Percentiles rank a stretch among this genome's conserved stretches.
Evolutionary conservation across 352 stramenopile species (phyloP).

Genomic region (Globisporangium perplexum): DNA sequence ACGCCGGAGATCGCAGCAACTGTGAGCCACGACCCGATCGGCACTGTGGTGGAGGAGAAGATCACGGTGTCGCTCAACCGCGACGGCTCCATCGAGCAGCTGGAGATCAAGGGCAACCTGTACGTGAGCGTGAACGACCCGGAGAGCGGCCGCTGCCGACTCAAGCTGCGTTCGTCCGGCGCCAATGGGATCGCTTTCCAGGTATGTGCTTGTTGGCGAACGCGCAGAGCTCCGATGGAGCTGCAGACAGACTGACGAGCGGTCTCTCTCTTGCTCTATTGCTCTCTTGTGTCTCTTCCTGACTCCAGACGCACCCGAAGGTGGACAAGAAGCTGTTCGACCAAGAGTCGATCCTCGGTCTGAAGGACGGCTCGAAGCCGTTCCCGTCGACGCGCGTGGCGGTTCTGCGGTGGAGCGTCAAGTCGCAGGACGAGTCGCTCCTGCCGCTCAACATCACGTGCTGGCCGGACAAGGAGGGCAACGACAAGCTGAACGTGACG

Average conservation of each 20-base stretch:
- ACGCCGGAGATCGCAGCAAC: conserved; percentile 52
- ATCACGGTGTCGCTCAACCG: conserved; percentile 80
- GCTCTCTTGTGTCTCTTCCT: not conserved
- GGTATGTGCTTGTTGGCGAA: conserved; percentile 7
- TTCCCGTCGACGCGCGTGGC: conserved; percentile 78
- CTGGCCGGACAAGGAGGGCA: conserved; percentile 82
- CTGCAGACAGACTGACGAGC: no score
- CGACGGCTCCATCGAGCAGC: conserved; percentile 75
- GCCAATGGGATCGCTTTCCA: conserved; percentile 78
- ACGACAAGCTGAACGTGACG: conserved; percentile 85
- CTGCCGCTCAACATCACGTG: conserved; percentile 84
- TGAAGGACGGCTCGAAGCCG: conserved; percentile 80
- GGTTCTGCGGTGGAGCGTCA: conserved; percentile 82
- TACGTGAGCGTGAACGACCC: conserved; percentile 83
- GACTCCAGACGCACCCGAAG: conserved; percentile 74
- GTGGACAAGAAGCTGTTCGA: conserved; percentile 87
- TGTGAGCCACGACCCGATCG: conserved; percentile 78
- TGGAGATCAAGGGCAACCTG: conserved; percentile 85
- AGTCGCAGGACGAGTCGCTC: conserved; percentile 84
- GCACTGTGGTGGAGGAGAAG: conserved; percentile 82
- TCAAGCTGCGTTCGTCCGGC: conserved; percentile 64
- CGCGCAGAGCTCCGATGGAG: no score
- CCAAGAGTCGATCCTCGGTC: conserved; percentile 64
- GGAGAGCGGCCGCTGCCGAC: conserved; percentile 53
- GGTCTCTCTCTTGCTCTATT: no score